These are phyloP conservation scores for Yamadazyma scolyti DNA, from an alignment of 805 yeast species.

Conservation along the genomic window DNA sequence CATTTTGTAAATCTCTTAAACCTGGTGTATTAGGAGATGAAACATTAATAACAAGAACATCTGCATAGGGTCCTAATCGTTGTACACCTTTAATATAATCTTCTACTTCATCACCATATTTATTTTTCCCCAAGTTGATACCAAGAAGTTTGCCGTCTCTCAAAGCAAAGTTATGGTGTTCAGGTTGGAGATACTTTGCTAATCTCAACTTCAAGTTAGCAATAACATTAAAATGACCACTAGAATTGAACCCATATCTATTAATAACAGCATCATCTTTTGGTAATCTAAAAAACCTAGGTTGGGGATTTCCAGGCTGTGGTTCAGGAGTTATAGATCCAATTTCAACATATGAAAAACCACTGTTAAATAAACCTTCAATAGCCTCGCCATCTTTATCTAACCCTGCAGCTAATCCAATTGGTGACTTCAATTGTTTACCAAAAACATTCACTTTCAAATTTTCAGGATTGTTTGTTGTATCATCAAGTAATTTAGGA, in stretches of 20 bases:
- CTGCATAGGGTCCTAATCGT: conserved; percentile 79
- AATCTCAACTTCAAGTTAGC: conserved; percentile 66
- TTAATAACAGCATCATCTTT: conserved; percentile 89
- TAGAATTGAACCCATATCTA: conserved; percentile 91
- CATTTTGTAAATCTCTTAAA: conserved; percentile 78
- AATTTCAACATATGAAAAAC: conserved; percentile 87
- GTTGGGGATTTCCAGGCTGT: conserved; percentile 93
- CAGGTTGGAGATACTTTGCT: conserved; percentile 32
- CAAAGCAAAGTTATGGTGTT: conserved; percentile 45
- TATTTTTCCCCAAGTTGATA: conserved; percentile 88
- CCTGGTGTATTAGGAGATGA: conserved; percentile 98
- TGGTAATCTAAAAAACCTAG: conserved; percentile 83
- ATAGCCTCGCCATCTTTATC: conserved; percentile 93
- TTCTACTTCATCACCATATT: conserved; percentile 81
- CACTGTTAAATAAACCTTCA: conserved; percentile 71
- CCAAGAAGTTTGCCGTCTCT: conserved; percentile 66
- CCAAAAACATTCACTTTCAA: conserved; percentile 67
- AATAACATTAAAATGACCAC: conserved; percentile 76
- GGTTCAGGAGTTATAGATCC: conserved; percentile 92
- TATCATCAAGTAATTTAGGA: conserved; percentile 58
- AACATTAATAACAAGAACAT: conserved; percentile 84
- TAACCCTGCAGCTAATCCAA: conserved; percentile 94
- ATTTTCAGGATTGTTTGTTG: conserved; percentile 38
- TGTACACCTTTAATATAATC: conserved; percentile 86
- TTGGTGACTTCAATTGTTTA: conserved; percentile 63